A percentile compares a stretch with the other conserved stretches of the same genome.
Conservation (phyloP, 1,284 basidiomycete species). For the Moesziomyces parantarcticus region DNA sequence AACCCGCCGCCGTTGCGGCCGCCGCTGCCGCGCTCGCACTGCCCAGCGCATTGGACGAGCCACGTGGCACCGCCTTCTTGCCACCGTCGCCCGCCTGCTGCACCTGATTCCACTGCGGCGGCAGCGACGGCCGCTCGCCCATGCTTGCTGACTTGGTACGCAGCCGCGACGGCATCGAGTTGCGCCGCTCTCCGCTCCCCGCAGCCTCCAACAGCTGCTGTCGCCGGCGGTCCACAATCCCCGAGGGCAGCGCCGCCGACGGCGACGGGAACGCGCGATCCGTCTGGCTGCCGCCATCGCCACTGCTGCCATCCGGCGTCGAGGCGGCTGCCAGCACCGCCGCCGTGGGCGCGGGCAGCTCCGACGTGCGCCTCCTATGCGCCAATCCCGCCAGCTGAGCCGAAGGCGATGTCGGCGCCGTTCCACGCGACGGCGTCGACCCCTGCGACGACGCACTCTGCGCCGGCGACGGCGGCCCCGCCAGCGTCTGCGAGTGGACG, state of each 20-base stretch:
- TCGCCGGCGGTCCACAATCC: constrained; percentile 63
- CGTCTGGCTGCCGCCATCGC: constrained; percentile 1
- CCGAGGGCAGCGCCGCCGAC: constrained; percentile 31
- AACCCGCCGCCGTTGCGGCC: constrained; percentile 4
- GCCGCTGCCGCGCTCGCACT: neutral
- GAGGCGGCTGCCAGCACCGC: constrained; percentile 9
- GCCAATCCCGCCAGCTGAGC: constrained; percentile 64
- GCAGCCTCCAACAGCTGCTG: constrained; percentile 72
- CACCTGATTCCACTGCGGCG: constrained; percentile 36
- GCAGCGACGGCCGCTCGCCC: constrained; percentile 36
- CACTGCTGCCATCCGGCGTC: constrained; percentile 15
- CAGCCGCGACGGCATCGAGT: constrained; percentile 86
- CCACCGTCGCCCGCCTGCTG: constrained; percentile 13
- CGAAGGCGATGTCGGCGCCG: constrained; percentile 78
- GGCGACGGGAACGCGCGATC: constrained; percentile 29
- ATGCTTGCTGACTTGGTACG: constrained; percentile 80
- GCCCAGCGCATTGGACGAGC: neutral
- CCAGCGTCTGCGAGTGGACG: constrained; percentile 32
- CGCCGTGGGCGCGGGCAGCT: constrained; percentile 24
- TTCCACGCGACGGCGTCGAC: constrained; percentile 84
- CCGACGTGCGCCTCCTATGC: constrained; percentile 48
- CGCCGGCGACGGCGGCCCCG: constrained; percentile 76
- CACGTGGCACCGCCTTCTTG: constrained; percentile 16
- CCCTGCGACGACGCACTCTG: constrained; percentile 92
- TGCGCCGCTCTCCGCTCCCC: constrained; percentile 72